A percentile compares a stretch with the other conserved stretches of the same genome.
Evolutionary conservation across 352 stramenopile genomes (phyloP).

Genomic region (Phytophthora melonis): DNA sequence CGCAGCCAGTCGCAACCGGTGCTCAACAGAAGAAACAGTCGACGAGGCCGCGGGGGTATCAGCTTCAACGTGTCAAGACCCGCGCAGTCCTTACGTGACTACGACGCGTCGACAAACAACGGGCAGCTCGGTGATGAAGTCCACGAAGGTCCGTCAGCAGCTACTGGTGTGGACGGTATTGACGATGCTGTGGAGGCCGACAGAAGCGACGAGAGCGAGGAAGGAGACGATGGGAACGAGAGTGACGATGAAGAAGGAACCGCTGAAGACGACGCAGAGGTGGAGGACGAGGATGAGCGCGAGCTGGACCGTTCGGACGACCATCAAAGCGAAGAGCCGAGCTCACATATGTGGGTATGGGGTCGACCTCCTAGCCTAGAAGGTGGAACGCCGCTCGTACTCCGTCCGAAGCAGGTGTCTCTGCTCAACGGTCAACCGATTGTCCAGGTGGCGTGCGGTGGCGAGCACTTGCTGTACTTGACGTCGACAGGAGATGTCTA

Average conservation of each 20-base stretch:
- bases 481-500: constrained; percentile 83
- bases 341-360: constrained; percentile 72
- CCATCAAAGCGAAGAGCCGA: constrained; percentile 31
- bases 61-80: constrained; percentile 6
- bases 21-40: constrained; percentile 32
- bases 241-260: constrained; percentile 37
- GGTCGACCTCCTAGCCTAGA: constrained; percentile 67
- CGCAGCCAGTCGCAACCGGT: constrained; percentile 30
- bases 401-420: constrained; percentile 73
- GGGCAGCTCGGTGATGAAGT: background rate
- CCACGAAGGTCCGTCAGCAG: background rate
- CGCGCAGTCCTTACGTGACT: background rate
- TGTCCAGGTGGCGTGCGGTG: constrained; percentile 79
- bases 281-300: constrained; percentile 1
- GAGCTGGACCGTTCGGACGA: background rate
- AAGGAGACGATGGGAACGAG: constrained; percentile 34
- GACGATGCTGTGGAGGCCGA: constrained; percentile 1
- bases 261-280: constrained; percentile 16
- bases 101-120: background rate
- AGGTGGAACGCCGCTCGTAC: constrained; percentile 55
- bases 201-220: constrained; percentile 7
- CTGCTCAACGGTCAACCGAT: constrained; percentile 68
- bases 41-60: constrained; percentile 1
- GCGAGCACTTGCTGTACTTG: constrained; percentile 81
- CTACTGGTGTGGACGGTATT: background rate